Evolutionary conservation across 1,284 basidiomycete genomes (phyloP).

Genomic region (Ustilago sp.): DNA sequence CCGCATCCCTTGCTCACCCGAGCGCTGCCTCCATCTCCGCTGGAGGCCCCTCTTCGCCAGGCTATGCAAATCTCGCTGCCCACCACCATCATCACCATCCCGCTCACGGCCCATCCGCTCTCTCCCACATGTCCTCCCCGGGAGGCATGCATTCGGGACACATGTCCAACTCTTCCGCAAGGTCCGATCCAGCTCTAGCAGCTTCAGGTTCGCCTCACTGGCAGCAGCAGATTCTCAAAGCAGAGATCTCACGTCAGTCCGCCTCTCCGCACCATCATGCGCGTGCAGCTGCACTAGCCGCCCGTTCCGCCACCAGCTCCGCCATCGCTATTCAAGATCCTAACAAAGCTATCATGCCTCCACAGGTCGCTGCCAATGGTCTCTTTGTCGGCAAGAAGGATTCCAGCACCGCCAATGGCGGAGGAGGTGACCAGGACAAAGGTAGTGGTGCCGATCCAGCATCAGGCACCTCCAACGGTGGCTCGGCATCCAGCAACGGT

Average conservation of each 20-base stretch:
- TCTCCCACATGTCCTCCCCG: conserved; percentile 56
- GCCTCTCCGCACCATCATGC: conserved; percentile 74
- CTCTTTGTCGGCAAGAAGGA: conserved; percentile 67
- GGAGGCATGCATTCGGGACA: conserved; percentile 52
- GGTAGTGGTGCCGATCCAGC: conserved; percentile 27
- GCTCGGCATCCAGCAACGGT: conserved; percentile 9
- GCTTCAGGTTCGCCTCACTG: conserved; percentile 60
- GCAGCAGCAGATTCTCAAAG: conserved; percentile 67
- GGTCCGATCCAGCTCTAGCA: conserved; percentile 34
- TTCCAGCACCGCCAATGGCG: conserved; percentile 37
- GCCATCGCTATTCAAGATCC: conserved; percentile 71
- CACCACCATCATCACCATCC: conserved; percentile 58
- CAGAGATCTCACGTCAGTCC: conserved; percentile 72
- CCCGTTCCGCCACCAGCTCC: conserved; percentile 72
- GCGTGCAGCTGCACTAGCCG: conserved; percentile 73
- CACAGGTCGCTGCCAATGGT: conserved; percentile 70
- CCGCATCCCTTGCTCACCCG: conserved; percentile 55
- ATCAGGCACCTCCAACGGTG: conserved; percentile 27
- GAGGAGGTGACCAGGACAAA: conserved; percentile 39
- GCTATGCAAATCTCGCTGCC: conserved; percentile 38
- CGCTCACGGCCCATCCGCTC: conserved; percentile 51
- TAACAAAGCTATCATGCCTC: conserved; percentile 70
- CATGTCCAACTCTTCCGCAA: conserved; percentile 34
- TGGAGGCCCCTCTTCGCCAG: conserved; percentile 60
- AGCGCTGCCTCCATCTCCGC: conserved; percentile 44